Conservation (phyloP, 148 eudicot genomes). For the Diospyros lotus region DNA sequence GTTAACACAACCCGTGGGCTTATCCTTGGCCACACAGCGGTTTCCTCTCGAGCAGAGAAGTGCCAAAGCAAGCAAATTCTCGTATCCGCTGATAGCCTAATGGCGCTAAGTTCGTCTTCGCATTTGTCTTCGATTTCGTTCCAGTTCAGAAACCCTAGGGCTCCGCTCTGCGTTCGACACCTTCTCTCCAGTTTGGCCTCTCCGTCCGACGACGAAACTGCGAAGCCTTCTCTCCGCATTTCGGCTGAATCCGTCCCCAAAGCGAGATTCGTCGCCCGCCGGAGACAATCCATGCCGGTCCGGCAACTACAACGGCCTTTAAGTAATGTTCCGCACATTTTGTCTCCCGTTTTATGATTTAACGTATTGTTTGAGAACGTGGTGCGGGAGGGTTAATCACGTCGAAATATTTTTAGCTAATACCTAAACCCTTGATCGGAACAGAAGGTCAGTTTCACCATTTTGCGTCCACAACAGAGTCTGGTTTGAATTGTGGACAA, state of each 20-base stretch:
- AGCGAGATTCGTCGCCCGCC: slow-evolving; percentile 61
- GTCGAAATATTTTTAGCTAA: too few species aligned
- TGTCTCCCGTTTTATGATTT: too few species aligned
- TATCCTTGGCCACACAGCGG: too few species aligned
- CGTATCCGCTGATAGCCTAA: too few species aligned
- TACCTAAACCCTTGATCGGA: neutral
- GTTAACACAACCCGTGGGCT: too few species aligned
- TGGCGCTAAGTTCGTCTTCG: neutral
- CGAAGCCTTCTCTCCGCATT: slow-evolving; percentile 32
- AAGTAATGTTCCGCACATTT: slow-evolving; percentile 26
- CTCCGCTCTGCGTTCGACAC: neutral
- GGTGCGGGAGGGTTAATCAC: too few species aligned
- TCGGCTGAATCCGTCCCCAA: slow-evolving; percentile 51
- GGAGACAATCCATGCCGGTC: slow-evolving; percentile 52
- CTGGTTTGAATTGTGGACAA: too few species aligned
- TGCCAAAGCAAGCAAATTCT: too few species aligned
- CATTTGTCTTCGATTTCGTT: slow-evolving; percentile 15
- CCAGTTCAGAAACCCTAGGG: slow-evolving; percentile 31
- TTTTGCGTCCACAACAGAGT: too few species aligned
- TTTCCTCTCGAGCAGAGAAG: too few species aligned
- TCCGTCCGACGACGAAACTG: slow-evolving; percentile 21
- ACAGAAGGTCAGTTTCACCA: too few species aligned
- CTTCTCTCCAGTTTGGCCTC: slow-evolving; percentile 1
- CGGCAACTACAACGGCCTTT: slow-evolving; percentile 64
- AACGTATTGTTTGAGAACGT: too few species aligned